Evolutionary conservation across 805 yeast genomes (phyloP), one percentile per base, ranked within the genome.

Genomic region (Yarrowia deformans): DNA sequence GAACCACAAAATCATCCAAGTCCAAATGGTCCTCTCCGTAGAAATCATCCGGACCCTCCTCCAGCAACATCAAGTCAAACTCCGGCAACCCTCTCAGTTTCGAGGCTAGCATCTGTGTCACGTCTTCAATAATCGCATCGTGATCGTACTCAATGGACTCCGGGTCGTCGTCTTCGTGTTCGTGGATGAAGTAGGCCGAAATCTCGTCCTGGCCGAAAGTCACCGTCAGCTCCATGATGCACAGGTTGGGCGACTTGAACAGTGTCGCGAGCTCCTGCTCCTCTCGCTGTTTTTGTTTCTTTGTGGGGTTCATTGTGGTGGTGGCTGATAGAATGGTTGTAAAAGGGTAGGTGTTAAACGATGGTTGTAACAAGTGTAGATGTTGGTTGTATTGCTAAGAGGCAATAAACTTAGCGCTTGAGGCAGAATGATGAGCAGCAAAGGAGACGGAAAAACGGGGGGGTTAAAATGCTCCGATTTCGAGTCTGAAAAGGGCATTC

Each of bases 221-320:
- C 34, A 60, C 66, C 14, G 66, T 43, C 52, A 60, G 43, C 42
- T 60, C 66, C 52, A 60, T 60, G 34, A 60, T 60, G 14, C 66
- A 60, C 52, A 60, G 40, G 13, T 43, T 60, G 42, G 66, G 66
- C 43, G 66, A 60, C 19, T 43, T 18, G 66, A 60, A 60, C 13
- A 60, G 52, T 32, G 52, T 45, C 14, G 66, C 66, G 14, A 60
- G 66, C 42, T 60, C 66, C 66, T 60, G 50, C 34, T 60, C 66
- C 42, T 60, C 43, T 2, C 34, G 52, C 46, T 60, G 66, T 16
- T 60, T 60, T 8, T 60, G 66, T 45, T 60, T 60, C 16, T 60
- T 60, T 18, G 52, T n/a, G 1, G 58, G 12, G n/a, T 14, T 42
- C 49, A 40, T 42, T 3, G 14, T 39, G 18, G 12, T 2, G 12